Evolutionary conservation across 176 grass and related monocot species (phyloP).

Genomic region (Tillandsia leiboldiana): DNA sequence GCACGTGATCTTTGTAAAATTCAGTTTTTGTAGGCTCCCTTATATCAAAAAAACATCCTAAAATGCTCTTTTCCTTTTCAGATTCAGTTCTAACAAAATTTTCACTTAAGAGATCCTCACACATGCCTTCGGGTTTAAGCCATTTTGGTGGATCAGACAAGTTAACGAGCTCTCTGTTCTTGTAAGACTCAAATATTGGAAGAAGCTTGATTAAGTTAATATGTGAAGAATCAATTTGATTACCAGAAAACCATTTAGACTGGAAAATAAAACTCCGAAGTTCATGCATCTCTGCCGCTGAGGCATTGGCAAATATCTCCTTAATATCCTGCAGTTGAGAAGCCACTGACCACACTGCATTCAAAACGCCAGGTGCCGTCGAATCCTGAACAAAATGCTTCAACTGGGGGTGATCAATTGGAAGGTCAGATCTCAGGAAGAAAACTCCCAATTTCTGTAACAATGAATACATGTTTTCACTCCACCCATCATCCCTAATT

Average conservation of each 20-base stretch:
- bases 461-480: slow-evolving; percentile 84
- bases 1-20: slow-evolving; percentile 91
- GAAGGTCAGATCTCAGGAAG: slow-evolving; percentile 65
- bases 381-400: slow-evolving; percentile 71
- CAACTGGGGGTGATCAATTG: slow-evolving; percentile 77
- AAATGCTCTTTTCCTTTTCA: slow-evolving; percentile 78
- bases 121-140: slow-evolving; percentile 87
- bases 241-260: slow-evolving; percentile 91
- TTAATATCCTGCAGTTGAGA: slow-evolving; percentile 44
- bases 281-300: slow-evolving; percentile 80
- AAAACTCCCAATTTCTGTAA: slow-evolving; percentile 81
- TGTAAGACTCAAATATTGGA: slow-evolving; percentile 97
- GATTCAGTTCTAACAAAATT: slow-evolving; percentile 80
- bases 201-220: slow-evolving; percentile 60
- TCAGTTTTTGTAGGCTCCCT: slow-evolving; percentile 69
- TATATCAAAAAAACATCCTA: slow-evolving; percentile 58
- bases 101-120: slow-evolving; percentile 74
- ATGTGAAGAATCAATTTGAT: slow-evolving; percentile 50
- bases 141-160: slow-evolving; percentile 70
- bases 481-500: slow-evolving; percentile 88
- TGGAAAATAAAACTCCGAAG: slow-evolving; percentile 88
- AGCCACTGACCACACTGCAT: slow-evolving; percentile 66
- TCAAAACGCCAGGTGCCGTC: slow-evolving; percentile 75
- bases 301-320: slow-evolving; percentile 40
- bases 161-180: slow-evolving; percentile 62